Evolutionary conservation across 441 rosid genomes (phyloP), one percentile per base, ranked within the genome.

Genomic region (Populus tomentosa): DNA sequence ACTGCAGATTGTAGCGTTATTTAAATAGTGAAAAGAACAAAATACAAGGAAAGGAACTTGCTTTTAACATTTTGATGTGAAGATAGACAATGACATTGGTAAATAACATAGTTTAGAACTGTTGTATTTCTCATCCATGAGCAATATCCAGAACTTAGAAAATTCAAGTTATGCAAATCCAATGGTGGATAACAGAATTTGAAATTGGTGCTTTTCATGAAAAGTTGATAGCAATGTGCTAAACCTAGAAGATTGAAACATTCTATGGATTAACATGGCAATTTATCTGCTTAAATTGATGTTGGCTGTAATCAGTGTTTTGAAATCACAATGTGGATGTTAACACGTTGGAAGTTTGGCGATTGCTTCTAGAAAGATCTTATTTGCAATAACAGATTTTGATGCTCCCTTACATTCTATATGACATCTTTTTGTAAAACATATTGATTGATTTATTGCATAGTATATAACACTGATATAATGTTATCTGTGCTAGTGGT

Each of bases 401-500:
- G 61, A 2, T 53, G 21, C 6, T 53, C 21, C 61, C 61, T 53
- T 53, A 18, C 21, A 53, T 50, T 53, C 7, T 18, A 53, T 53
- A 5, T 53, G 21, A 14, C n/a, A 53, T 53, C 61, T 16, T 53
- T 53, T 50, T 50, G 56, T 53, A 16, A 53, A 53, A 53, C 61
- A 53, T 53, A 18, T 68, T 32, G 14, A 4, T 30, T 28, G 35
- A 32, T 68, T 68, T 68, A 6, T 68, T 16, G 42, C 71, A 16
- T 30, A 36, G 7, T 53, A 16, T 53, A 16, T 38, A 66, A 21
- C 21, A 42, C 63, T 81, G 38, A 24, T 75, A 13, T 18, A 46
- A 38, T 71, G 75, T 42, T 71, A 36, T 70, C 24, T 30, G 74
- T 76, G 82, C 78, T 85, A 97, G 98, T 76, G 99, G 99, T 73